Base-by-base conservation (phyloP, 805 yeast species). In the Metahyphopichia silvanorum region DNA sequence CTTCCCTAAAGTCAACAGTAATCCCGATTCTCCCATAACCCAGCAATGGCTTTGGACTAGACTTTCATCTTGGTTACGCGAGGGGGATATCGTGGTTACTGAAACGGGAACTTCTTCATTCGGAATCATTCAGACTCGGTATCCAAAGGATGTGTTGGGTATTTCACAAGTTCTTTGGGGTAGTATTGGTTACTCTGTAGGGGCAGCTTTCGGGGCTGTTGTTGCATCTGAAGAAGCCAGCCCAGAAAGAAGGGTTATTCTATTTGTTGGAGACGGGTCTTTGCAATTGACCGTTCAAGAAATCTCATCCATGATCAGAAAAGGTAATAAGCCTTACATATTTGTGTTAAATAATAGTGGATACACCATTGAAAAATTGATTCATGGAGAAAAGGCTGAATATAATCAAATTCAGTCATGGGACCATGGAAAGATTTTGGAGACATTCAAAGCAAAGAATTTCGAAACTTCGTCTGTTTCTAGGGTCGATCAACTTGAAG, bases 181-280 rank as follows among this genome's bases (percentile, higher is more conserved):
- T 9, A 55, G 62, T 13, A 58, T 59, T 38, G 66, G 66, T 14
- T 59, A 48, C 38, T 45, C 64, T 2, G 63, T 58, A 9, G 66
- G 66, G 14, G 52, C 64, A 17, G 43, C 58, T 6, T 46, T 51
- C 23, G 66, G 66, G 23, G 66, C 66, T 6, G 61, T 46, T 1
- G 45, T 46, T 34, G 66, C 64, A 9, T 61, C 63, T 12, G 52
- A 52, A 33, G 66, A 59, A 25, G 29, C 49, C 25, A 60, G 50
- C 32, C 61, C 63, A 9, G 37, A 34, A 22, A 53, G 55, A 46
- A 51, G 69, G 48, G 67, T 60, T 29, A 49, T 63, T 25, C 47
- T 63, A 39, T 62, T 63, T 35, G 63, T 62, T n/a, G 69, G 69
- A 27, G 69, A 63, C 42, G 69, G 69, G 27, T 61, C 69, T 10